Conservation (phyloP, 2,329 filamentous ascomycete genomes). For the Paecilomyces sp. region DNA sequence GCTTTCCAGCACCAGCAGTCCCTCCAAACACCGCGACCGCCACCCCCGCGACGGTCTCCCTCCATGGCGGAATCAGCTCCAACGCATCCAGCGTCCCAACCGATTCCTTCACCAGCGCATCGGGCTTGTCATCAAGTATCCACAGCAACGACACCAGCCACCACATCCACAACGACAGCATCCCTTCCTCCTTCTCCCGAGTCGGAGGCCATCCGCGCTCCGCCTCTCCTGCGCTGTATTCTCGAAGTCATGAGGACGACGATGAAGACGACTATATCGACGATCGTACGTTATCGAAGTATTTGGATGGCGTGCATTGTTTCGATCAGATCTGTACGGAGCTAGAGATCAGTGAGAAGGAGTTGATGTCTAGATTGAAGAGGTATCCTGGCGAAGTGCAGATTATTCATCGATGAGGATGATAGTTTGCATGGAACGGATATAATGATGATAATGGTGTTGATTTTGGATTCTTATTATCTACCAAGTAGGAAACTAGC, state of each 20-base stretch:
- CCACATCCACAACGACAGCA: not conserved
- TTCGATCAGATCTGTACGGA: constrained; percentile 47
- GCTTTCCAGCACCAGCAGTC: constrained; percentile 18
- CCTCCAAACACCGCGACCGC: constrained; percentile 11
- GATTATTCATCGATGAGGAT: constrained; percentile 37
- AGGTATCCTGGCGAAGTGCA: constrained; percentile 37
- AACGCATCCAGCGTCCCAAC: not conserved
- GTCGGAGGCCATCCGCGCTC: not conserved
- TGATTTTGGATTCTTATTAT: too few species aligned
- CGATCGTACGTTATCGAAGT: constrained; percentile 31
- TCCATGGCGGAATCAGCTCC: constrained; percentile 1
- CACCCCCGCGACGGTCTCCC: constrained; percentile 3
- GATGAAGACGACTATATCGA: constrained; percentile 27
- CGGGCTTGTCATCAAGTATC: not conserved
- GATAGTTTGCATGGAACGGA: not conserved
- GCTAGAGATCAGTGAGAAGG: constrained; percentile 40
- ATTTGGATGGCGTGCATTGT: constrained; percentile 42
- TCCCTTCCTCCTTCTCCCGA: not conserved
- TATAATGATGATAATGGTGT: too few species aligned
- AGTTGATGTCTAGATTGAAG: constrained; percentile 37
- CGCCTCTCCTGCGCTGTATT: not conserved
- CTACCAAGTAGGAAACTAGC: too few species aligned
- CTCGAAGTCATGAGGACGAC: constrained; percentile 15
- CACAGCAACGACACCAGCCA: not conserved
- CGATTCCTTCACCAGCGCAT: not conserved